Evolutionary conservation across 441 rosid genomes (phyloP), one percentile per base, ranked within the genome.

Genomic region (Gossypium gossypioides): DNA sequence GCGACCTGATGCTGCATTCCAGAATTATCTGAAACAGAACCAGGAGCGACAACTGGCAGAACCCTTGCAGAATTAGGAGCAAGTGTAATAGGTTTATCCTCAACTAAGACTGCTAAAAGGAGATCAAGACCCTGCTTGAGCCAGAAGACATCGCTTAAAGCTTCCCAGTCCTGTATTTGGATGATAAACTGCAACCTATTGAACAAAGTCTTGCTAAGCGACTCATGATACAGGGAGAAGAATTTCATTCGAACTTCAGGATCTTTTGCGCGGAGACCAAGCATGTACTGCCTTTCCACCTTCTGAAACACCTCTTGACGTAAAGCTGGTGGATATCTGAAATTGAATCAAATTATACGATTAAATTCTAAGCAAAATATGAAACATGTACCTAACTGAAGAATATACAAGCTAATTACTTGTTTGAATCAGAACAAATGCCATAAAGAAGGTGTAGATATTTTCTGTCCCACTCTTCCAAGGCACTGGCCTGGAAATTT

Each of bases 61-160:
- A 96, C 84, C 87, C 93, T 88, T 57, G 99, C 99, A 81, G 97
- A 88, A 81, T 96, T 92, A 66, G 98, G 88, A 66, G 98, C 99
- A 68, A 96, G 91, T 21, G 93, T 96, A 76, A 96, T 92, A 50
- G 96, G 91, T 78, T 91, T 87, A 76, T 88, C 86, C 83, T 88
- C 93, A 15, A 90, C 90, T 72, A 96, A 84, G 72, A 91, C 86
- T 56, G 99, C 96, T 61, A 96, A 84, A 76, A 96, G 95, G 75
- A 96, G 95, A 89, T 96, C 98, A 79, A 96, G 95, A 71, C 99
- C 99, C 79, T 96, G 99, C 80, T 96, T 96, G 81, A 96, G 96
- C 99, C 99, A 96, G 82, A 96, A 96, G 73, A 91, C 98, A 81
- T 96, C 97, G 78, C 96, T 88, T 76, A 93, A 72, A 81, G 99